Conservation (phyloP, 208 protist species). For the Trypanosoma theileri region DNA sequence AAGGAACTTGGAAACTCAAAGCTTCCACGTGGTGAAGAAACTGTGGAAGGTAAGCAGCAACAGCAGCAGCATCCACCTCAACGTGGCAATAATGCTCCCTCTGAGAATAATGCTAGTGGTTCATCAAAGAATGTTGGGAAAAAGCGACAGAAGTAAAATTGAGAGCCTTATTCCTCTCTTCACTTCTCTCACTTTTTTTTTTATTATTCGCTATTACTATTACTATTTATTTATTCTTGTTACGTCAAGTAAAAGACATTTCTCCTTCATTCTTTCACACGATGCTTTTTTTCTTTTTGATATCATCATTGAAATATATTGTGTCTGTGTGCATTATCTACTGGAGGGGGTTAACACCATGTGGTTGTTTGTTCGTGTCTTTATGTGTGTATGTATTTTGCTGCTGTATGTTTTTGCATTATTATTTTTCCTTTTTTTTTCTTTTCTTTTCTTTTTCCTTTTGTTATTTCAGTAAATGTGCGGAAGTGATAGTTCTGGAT, state of each 20-base stretch:
- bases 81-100: neutral
- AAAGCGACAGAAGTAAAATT: slow-evolving; percentile 12
- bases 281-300: slow-evolving; percentile 1
- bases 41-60: slow-evolving; percentile 12
- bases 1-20: slow-evolving; percentile 63
- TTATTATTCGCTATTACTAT: neutral
- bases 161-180: too few species aligned
- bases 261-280: too few species aligned
- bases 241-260: neutral
- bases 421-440: slow-evolving; percentile 22
- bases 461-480: neutral
- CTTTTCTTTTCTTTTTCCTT: slow-evolving; percentile 1
- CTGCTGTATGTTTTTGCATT: neutral
- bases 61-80: slow-evolving; percentile 11
- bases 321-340: neutral
- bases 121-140: slow-evolving; percentile 14
- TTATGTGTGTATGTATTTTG: slow-evolving; percentile 12
- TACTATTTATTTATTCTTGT: neutral
- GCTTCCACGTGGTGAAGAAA: slow-evolving; percentile 42
- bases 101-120: neutral
- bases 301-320: neutral
- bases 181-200: neutral
- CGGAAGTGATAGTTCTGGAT: too few species aligned
- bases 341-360: neutral
- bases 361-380: slow-evolving; percentile 17